A percentile compares a stretch with the other conserved stretches of the same genome.
These are phyloP conservation scores for Kwoniella sp. DNA, from an alignment of 768 basidiomycete species.

Conservation along the genomic window DNA sequence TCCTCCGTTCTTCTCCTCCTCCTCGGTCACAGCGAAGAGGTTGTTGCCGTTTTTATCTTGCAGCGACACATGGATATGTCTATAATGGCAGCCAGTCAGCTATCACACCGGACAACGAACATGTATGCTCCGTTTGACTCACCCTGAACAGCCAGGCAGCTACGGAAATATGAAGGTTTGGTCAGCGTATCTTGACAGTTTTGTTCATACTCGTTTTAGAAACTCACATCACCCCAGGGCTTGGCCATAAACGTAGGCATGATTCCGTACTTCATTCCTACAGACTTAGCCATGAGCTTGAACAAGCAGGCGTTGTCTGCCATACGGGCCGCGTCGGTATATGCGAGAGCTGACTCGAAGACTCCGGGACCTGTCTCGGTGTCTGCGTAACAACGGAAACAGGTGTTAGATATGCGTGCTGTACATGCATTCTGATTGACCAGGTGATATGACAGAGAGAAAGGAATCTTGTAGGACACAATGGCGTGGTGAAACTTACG, in stretches of 20 bases:
- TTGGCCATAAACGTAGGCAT: slow-evolving; percentile 99
- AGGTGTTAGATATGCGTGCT: background rate
- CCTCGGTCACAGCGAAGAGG: slow-evolving; percentile 71
- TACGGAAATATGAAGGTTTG: slow-evolving; percentile 52
- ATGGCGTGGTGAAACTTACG: slow-evolving; percentile 60
- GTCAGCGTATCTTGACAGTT: background rate
- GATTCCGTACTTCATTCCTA: slow-evolving; percentile 84
- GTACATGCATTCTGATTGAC: too few species aligned
- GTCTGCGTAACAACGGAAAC: slow-evolving; percentile 30
- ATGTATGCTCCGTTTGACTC: slow-evolving; percentile 36
- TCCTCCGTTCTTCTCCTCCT: slow-evolving; percentile 65
- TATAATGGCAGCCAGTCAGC: slow-evolving; percentile 12
- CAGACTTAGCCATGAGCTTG: slow-evolving; percentile 87
- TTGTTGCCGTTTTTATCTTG: slow-evolving; percentile 69
- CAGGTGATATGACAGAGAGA: too few species aligned
- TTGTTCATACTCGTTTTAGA: background rate
- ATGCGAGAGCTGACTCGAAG: slow-evolving; percentile 56
- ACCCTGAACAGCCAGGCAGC: slow-evolving; percentile 97
- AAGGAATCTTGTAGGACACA: background rate
- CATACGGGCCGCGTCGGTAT: slow-evolving; percentile 53
- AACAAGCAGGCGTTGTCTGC: slow-evolving; percentile 71
- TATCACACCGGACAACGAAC: background rate
- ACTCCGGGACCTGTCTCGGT: slow-evolving; percentile 58
- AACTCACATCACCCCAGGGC: slow-evolving; percentile 83
- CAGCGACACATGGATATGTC: slow-evolving; percentile 87